phyloP scores from a whole-genome alignment of 352 stramenopile genomes.

The Elongisporangium prolatum region DNA sequence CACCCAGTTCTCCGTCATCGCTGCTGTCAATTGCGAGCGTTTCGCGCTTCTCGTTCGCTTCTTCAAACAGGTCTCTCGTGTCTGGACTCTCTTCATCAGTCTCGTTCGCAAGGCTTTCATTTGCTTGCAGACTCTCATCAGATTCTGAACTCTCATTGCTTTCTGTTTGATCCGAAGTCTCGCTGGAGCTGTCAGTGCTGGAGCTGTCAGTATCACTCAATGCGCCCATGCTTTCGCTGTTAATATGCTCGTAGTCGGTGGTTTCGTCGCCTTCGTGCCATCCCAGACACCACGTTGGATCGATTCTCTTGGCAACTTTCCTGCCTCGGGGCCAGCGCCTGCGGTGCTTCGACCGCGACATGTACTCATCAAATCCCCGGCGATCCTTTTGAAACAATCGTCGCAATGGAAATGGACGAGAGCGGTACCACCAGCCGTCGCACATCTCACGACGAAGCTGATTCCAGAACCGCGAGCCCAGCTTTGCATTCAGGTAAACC shows the following conservation, averaged over 20 bases:
- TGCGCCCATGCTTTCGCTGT: not conserved
- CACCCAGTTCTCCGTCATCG: too few relatives aligned
- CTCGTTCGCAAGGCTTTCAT: not conserved
- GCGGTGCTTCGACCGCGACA: constrained; percentile 10
- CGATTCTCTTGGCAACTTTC: constrained; percentile 6
- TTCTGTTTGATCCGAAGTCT: not conserved
- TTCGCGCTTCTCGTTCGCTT: too few relatives aligned
- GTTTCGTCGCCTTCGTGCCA: not conserved
- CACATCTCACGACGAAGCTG: constrained; percentile 6
- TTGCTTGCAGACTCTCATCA: not conserved
- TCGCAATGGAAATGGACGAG: constrained; percentile 17
- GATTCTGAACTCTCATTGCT: not conserved
- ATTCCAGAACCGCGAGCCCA: constrained; percentile 2
- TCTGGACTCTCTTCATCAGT: not conserved
- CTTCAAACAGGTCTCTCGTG: not conserved
- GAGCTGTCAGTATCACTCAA: not conserved
- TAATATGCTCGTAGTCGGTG: not conserved
- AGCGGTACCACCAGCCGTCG: constrained; percentile 34
- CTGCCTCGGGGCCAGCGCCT: constrained; percentile 22
- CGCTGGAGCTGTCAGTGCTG: too few relatives aligned
- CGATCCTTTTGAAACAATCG: constrained; percentile 15
- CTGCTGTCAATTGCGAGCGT: too few relatives aligned
- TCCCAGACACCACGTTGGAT: not conserved
- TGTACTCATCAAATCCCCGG: constrained; percentile 15
- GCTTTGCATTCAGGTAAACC: constrained; percentile 16